Evolutionary conservation across 331 rosid genomes (phyloP), one percentile per base, ranked within the genome.

Genomic region (Saraca asoca): DNA sequence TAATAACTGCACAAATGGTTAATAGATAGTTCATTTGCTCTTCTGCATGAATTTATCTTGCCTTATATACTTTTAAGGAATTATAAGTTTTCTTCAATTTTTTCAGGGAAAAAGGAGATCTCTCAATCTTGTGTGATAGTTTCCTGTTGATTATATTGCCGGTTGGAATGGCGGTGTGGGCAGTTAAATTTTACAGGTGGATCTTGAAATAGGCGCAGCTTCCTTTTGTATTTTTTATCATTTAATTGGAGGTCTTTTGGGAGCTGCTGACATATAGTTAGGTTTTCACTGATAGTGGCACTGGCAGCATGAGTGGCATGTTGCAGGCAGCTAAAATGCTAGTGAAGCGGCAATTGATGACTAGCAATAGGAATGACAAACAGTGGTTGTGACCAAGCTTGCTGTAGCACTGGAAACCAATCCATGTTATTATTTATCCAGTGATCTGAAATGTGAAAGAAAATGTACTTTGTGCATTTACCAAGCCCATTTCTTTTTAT

Each of bases 81-180:
- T 5, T 39, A 9, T 19, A 7, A 29, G 12, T 31, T 45, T 57
- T 11, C 48, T 20, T 55, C 37, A 46, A 19, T 12, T 5, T 62
- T 17, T 66, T 66, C 67, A 73, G 78, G 56, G 18, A 7, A 57
- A 41, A 58, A 39, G 3, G 56, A 49, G 50, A 72, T 6, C 9
- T 18, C 24, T 19, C 24, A n/a, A 64, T 56, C 52, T n/a, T 29
- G 51, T 31, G 5, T 55, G 66, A 64, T 14, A 5, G 9, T 52
- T 52, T 6, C 55, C 7, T 0, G 0, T 11, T 11, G 72, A 41
- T 29, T 33, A 48, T 16, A 6, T 46, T 62, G 17, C 12, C 31
- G 16, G 39, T 34, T 53, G 42, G 43, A 29, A 38, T 46, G 46
- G 12, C 3, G 31, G 31, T 1, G 1, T 24, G 31, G 31, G 31